Conservation (phyloP, 306 rosid species). For the Ochetophila trinervis region DNA sequence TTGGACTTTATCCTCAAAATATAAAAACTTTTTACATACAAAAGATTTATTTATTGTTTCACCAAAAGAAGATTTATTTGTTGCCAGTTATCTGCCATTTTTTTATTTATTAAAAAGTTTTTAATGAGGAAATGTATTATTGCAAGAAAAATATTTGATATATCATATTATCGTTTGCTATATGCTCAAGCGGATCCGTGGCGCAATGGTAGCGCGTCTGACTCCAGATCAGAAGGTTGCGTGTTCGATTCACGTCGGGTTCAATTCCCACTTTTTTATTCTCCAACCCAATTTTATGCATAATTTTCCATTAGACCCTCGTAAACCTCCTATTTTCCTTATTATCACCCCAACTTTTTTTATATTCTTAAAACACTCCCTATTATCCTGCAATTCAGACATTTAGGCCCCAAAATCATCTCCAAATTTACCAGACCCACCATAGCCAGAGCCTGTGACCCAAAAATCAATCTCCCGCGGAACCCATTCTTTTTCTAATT, state of each 20-base stretch:
- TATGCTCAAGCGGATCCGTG: constrained; percentile 27
- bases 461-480: not conserved
- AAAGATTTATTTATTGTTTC: no score
- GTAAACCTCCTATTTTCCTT: not conserved
- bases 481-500: not conserved
- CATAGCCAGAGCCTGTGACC: no score
- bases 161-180: no score
- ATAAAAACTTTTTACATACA: no score
- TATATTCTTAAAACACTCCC: not conserved
- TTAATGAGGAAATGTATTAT: no score
- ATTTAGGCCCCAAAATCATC: not conserved
- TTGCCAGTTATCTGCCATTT: no score
- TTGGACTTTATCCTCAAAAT: no score
- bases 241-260: constrained; percentile 32
- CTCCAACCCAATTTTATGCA: not conserved
- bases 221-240: constrained; percentile 32
- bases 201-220: constrained; percentile 33
- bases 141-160: no score
- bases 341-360: no score
- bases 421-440: not conserved
- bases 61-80: no score
- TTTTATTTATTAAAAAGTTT: no score
- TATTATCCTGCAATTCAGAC: not conserved
- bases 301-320: no score
- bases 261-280: not conserved